Evolutionary conservation across 2,329 filamentous ascomycete genomes (phyloP).

Genomic region (Cercospora sp.): DNA sequence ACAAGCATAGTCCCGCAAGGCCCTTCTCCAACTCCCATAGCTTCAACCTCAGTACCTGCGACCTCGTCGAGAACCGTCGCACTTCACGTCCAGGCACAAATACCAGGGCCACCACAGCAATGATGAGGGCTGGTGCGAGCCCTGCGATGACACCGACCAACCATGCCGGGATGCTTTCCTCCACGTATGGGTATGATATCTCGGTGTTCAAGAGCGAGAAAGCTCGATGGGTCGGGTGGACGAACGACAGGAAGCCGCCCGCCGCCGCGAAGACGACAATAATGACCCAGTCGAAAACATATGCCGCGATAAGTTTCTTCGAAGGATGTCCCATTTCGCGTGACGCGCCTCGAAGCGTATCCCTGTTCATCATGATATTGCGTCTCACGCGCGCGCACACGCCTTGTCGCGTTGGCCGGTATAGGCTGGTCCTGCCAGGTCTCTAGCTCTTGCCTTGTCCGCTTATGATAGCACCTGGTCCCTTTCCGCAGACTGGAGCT

Average conservation of each 20-base stretch:
- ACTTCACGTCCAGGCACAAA: slow-evolving; percentile 71
- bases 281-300: slow-evolving; percentile 72
- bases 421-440: background rate
- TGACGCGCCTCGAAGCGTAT: slow-evolving; percentile 15
- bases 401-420: background rate
- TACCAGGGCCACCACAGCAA: slow-evolving; percentile 66
- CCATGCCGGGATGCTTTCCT: slow-evolving; percentile 70
- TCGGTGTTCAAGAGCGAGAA: slow-evolving; percentile 72
- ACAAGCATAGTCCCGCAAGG: slow-evolving; percentile 76
- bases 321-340: slow-evolving; percentile 19
- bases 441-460: background rate
- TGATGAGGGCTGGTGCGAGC: slow-evolving; percentile 64
- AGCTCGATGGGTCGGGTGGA: slow-evolving; percentile 66
- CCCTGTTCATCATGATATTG: slow-evolving; percentile 8
- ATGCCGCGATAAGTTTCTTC: slow-evolving; percentile 58
- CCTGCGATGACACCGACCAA: slow-evolving; percentile 65
- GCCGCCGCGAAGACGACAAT: slow-evolving; percentile 48
- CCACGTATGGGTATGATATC: slow-evolving; percentile 73
- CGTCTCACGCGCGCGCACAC: background rate
- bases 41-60: slow-evolving; percentile 74
- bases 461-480: background rate
- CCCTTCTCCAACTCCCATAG: slow-evolving; percentile 87
- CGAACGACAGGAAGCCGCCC: slow-evolving; percentile 50
- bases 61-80: slow-evolving; percentile 33
- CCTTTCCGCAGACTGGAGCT: background rate